Evolutionary conservation across 345 rosid species (phyloP).

Genomic region (Microthlaspi erraticum): DNA sequence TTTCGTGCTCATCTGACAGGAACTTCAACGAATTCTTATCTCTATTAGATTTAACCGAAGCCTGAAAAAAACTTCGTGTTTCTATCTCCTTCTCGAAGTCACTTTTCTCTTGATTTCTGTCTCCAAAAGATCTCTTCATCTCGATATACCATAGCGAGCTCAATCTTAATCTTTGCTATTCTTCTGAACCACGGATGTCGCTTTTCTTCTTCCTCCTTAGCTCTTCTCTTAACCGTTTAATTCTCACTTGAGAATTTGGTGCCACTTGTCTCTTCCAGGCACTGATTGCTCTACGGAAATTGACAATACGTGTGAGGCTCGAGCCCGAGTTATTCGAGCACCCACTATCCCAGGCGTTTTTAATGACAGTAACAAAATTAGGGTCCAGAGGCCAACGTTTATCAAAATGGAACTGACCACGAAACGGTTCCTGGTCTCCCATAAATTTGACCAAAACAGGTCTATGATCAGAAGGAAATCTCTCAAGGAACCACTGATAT

Average conservation of each 20-base stretch:
- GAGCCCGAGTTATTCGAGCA: not conserved
- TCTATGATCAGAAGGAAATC: not conserved
- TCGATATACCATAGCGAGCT: rapidly evolving
- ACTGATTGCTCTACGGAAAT: not conserved
- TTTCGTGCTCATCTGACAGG: not conserved
- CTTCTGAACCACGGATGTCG: rapidly evolving
- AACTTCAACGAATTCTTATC: not conserved
- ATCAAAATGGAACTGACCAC: not conserved
- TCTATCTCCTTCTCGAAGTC: rapidly evolving
- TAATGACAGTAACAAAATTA: rapidly evolving
- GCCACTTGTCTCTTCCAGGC: not conserved
- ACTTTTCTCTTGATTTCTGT: not conserved
- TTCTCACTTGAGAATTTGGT: rapidly evolving
- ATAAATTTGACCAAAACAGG: not conserved
- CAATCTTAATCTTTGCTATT: not conserved
- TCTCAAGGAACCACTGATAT: not conserved
- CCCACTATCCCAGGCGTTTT: rapidly evolving
- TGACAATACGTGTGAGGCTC: not conserved
- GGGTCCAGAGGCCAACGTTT: not conserved
- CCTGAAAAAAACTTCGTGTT: not conserved
- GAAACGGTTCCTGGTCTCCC: rapidly evolving
- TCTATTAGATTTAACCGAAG: not conserved
- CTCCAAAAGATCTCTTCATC: not conserved
- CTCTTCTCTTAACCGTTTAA: not conserved
- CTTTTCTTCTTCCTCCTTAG: not conserved